phyloP scores from a whole-genome alignment of 139 green algal species.

The Pleodorina starrii region DNA sequence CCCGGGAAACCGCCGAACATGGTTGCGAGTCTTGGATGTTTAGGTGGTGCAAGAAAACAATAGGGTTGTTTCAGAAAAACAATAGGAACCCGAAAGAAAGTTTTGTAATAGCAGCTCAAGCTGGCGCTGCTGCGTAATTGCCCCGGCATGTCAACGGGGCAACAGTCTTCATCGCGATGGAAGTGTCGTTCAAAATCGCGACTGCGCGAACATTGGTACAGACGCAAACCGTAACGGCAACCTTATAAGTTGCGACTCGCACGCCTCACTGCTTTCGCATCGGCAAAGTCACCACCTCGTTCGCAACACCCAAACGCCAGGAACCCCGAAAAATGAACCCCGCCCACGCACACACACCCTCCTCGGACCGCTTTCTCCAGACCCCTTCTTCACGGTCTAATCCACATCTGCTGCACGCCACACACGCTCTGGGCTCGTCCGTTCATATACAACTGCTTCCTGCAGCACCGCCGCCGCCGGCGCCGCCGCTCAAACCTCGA shows the following conservation, averaged over 20 bases:
- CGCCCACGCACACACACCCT: not conserved
- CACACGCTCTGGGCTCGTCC: too few species aligned
- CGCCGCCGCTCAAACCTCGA: not conserved
- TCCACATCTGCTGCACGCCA: not conserved
- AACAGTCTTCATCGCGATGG: not conserved
- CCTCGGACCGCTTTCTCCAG: too few species aligned
- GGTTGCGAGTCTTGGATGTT: not conserved
- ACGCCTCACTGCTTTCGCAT: not conserved
- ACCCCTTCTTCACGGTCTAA: not conserved
- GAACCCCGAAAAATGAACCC: too few species aligned
- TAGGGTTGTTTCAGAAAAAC: not conserved
- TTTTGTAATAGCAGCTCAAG: too few species aligned
- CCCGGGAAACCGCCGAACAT: slow-evolving; percentile 12
- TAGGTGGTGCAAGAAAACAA: not conserved
- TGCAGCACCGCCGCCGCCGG: too few species aligned
- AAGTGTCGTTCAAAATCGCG: not conserved
- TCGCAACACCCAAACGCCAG: not conserved
- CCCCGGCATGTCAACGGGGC: not conserved
- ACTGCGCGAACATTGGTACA: not conserved
- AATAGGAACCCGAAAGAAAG: not conserved
- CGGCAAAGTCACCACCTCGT: not conserved
- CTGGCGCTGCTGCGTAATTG: too few species aligned
- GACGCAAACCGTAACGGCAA: too few species aligned
- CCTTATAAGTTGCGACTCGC: too few species aligned
- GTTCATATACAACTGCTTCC: not conserved